A percentile compares a stretch with the other conserved stretches of the same genome.
phyloP scores from a whole-genome alignment of 2,329 filamentous ascomycete genomes.

The Pseudogymnoascus verrucosus region DNA sequence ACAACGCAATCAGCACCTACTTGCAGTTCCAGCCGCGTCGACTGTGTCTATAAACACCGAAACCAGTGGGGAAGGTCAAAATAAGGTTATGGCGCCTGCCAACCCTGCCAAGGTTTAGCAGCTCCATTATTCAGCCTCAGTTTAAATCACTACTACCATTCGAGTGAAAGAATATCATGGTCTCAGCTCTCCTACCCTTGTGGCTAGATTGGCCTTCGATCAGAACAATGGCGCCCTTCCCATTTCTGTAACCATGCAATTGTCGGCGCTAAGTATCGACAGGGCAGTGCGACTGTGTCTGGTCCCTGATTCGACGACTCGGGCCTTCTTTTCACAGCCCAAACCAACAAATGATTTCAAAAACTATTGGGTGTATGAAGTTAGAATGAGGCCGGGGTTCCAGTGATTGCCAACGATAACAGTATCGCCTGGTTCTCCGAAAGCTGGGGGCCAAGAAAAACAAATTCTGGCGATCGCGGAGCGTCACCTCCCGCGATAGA shows the following conservation, averaged over 20 bases:
- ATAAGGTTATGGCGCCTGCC: slow-evolving; percentile 5
- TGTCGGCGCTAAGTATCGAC: not conserved
- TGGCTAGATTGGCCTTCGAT: not conserved
- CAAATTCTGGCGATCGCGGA: not conserved
- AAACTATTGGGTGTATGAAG: not conserved
- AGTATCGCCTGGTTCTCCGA: not conserved
- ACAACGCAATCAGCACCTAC: not conserved
- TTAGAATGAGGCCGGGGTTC: not conserved
- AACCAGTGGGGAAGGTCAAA: not conserved
- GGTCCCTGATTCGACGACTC: not conserved
- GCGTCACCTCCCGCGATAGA: not conserved
- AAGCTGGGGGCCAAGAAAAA: not conserved
- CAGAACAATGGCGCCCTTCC: not conserved
- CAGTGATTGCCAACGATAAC: no score
- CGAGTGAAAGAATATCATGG: not conserved
- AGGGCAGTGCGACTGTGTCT: not conserved
- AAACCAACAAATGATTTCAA: not conserved
- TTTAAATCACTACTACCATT: not conserved
- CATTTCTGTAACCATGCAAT: not conserved
- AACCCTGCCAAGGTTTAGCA: not conserved
- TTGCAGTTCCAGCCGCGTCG: not conserved
- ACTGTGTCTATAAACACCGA: not conserved
- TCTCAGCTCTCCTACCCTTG: not conserved
- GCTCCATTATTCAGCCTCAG: not conserved
- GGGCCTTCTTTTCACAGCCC: not conserved